Conservation (phyloP, 2,329 filamentous ascomycete genomes). For the Akanthomyces uredinophilus region DNA sequence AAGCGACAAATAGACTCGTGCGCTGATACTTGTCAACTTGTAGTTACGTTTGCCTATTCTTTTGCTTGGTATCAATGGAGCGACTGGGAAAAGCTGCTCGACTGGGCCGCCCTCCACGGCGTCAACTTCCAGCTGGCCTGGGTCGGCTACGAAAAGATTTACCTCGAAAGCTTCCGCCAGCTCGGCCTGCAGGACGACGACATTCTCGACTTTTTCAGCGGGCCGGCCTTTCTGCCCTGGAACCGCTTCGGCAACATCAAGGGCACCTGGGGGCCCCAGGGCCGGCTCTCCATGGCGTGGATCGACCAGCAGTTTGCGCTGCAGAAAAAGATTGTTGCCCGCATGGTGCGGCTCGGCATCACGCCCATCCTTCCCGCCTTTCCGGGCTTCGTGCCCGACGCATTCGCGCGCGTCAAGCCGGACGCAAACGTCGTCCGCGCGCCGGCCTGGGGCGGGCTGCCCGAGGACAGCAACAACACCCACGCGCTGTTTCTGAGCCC, state of each 20-base stretch:
- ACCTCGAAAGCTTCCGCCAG: constrained; percentile 42
- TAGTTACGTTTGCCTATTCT: constrained; percentile 7
- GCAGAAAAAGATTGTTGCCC: constrained; percentile 41
- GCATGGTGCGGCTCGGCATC: constrained; percentile 49
- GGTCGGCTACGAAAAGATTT: constrained; percentile 46
- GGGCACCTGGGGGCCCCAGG: constrained; percentile 40
- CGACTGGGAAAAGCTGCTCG: constrained; percentile 47
- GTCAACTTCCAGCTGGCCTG: constrained; percentile 48
- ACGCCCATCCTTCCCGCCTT: constrained; percentile 46
- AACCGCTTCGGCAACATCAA: constrained; percentile 50
- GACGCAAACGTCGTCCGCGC: constrained; percentile 39
- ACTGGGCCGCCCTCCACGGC: constrained; percentile 47
- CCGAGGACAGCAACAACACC: constrained; percentile 30
- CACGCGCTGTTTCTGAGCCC: constrained; percentile 45
- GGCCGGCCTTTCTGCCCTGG: constrained; percentile 48
- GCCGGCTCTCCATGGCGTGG: constrained; percentile 36
- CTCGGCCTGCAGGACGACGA: constrained; percentile 40
- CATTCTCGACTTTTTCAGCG: constrained; percentile 41
- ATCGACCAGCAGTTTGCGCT: constrained; percentile 42
- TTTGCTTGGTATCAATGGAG: constrained; percentile 31
- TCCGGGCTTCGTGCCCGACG: constrained; percentile 43
- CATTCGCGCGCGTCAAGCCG: constrained; percentile 34
- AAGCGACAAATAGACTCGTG: too few relatives aligned
- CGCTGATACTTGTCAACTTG: neutral
- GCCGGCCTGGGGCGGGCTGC: constrained; percentile 39